Percentiles rank a stretch among this genome's conserved stretches.
These are phyloP conservation scores for Fusarium sororula DNA, from an alignment of 2,329 filamentous ascomycete species.

Conservation along the genomic window DNA sequence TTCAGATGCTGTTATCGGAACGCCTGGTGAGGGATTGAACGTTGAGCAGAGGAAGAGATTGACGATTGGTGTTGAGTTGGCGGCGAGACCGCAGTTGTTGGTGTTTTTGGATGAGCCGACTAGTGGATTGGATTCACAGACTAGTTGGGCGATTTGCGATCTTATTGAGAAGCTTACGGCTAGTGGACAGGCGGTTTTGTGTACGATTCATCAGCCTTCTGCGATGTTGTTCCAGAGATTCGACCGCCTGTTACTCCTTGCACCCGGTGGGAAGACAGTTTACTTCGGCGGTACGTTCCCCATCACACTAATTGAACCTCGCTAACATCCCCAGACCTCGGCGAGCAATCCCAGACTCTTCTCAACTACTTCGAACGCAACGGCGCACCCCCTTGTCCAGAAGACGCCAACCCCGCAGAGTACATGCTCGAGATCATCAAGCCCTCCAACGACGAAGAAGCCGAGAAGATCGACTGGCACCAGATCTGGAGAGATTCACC, in stretches of 20 bases:
- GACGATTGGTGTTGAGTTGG: constrained; percentile 80
- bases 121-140: constrained; percentile 78
- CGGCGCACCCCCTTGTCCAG: constrained; percentile 63
- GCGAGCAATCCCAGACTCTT: constrained; percentile 57
- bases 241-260: constrained; percentile 64
- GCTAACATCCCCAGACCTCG: constrained; percentile 31
- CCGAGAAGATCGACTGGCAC: constrained; percentile 60
- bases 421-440: constrained; percentile 66
- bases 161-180: constrained; percentile 72
- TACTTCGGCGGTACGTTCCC: constrained; percentile 63
- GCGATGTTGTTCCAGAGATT: constrained; percentile 58
- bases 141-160: constrained; percentile 77
- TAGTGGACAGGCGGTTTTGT: constrained; percentile 55
- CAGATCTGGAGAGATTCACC: constrained; percentile 48
- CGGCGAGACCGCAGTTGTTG: constrained; percentile 75
- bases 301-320: accelerated
- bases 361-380: constrained; percentile 69
- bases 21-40: constrained; percentile 62
- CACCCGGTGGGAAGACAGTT: constrained; percentile 65
- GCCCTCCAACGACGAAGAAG: constrained; percentile 29
- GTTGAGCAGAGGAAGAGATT: constrained; percentile 63
- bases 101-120: constrained; percentile 83
- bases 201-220: constrained; percentile 59
- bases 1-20: constrained; percentile 67
- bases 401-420: constrained; percentile 71